These are phyloP conservation scores for Yarrowia hollandica DNA, from an alignment of 805 yeast genomes.

Conservation along the genomic window DNA sequence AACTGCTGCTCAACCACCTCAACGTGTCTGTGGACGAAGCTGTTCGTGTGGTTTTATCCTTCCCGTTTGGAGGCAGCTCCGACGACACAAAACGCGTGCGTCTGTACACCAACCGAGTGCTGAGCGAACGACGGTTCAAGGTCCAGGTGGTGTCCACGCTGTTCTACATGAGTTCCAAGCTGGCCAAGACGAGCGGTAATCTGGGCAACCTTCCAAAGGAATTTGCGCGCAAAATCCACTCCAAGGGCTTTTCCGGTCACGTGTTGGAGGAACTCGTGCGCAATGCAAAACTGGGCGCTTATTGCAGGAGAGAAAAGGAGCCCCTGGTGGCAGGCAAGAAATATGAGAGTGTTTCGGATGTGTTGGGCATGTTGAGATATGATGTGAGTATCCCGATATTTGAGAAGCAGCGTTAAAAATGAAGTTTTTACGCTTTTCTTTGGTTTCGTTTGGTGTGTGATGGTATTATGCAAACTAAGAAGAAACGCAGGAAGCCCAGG, in stretches of 20 bases:
- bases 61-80: background rate
- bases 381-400: slow-evolving; percentile 24
- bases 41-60: slow-evolving; percentile 3
- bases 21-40: slow-evolving; percentile 16
- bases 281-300: background rate
- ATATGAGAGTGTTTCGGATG: background rate
- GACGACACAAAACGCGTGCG: slow-evolving; percentile 12
- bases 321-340: slow-evolving; percentile 7
- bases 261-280: background rate
- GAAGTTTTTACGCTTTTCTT: background rate
- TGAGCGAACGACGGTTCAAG: slow-evolving; percentile 16
- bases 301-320: slow-evolving; percentile 11
- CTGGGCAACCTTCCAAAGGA: background rate
- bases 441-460: no score
- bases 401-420: no score
- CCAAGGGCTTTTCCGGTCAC: background rate
- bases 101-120: background rate
- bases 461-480: no score
- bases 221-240: slow-evolving; percentile 3
- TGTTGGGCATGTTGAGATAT: background rate
- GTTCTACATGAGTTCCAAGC: background rate
- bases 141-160: slow-evolving; percentile 1
- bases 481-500: no score
- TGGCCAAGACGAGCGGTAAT: background rate
- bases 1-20: slow-evolving; percentile 10